Evolutionary conservation across 2,329 filamentous ascomycete species (phyloP), one percentile per base, ranked within the genome.

Genomic region (Diaporthe destruens): DNA sequence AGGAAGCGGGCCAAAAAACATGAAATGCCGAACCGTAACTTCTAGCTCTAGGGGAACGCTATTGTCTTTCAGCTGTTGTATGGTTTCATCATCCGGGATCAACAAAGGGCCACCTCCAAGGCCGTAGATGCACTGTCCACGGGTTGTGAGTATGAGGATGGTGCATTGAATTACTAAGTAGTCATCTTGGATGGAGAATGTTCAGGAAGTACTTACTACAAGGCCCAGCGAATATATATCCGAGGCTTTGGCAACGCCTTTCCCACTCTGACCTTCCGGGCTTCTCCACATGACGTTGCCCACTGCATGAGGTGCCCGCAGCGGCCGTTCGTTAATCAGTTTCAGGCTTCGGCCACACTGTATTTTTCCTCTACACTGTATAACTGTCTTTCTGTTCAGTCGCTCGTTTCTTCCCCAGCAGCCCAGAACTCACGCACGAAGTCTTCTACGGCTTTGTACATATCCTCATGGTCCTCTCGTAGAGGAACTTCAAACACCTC

Each of bases 41-140:
- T 55, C 53, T n/a, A 34, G 53, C 53, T 34, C 29, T 34, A 29
- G 29, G 11, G 53, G 29, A 1, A 55, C 34, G 53, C 53, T 14
- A 1, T 55, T 34, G 7, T 55, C 53, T 1, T 34, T 34, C 16
- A 55, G 53, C 34, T 55, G 25, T 9, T 55, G 32, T 20, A n/a
- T 11, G 20, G 53, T 34, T 16, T 34, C 53, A n/a, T 34, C 29
- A 20, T 55, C 29, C 53, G 20, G 53, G 14, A 55, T 34, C 53
- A 55, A 55, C 53, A 55, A 34, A 2, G 53, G 20, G 25, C 53
- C 53, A n/a, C 53, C 53, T 55, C 53, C 53, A 18, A 55, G 53
- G 29, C 53, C 53, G 16, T 55, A 55, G 53, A 55, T 55, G 16
- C 25, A 55, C 53, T 55, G 16, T 55, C 29, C 11, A 34, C 5